Base-by-base conservation (phyloP, 176 grass and related monocot species). In the Canna indica region DNA sequence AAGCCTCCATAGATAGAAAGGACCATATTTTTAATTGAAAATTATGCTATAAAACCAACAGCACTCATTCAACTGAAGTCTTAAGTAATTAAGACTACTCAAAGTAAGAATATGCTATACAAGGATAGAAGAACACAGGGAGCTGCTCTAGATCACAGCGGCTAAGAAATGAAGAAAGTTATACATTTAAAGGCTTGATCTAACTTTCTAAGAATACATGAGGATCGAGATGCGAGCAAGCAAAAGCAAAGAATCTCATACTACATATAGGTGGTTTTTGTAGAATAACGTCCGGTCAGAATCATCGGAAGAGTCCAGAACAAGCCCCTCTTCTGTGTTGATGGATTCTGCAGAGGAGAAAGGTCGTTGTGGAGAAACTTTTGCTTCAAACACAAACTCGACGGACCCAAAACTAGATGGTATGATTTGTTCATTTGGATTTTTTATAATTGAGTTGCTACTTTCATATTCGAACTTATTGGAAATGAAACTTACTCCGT, bases 281-380 rank as follows among this genome's bases (percentile, higher is more conserved):
- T 86, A 94, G 70, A 87, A 85, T 32, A 93, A 73, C 71, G 77
- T 90, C 95, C 95, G 93, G 75, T 99, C 84, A 0, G 84, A 99
- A 77, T 90, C 94, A 74, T 86, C 84, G 0, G 86, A 87, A 13
- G 76, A 80, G 64, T 88, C 33, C 16, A 88, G 77, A 80, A 88
- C 82, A 45, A 84, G 80, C 62, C 84, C 90, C 83, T 99, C 73
- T 59, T 99, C 73, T 59, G 77, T 70, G 66, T 61, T 90, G 47
- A 94, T 84, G 17, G 90, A 93, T 41, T 88, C 86, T 1, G 87
- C 82, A 6, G 67, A 81, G 29, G 77, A 50, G 64, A 75, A 13
- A 16, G 60, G 36, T 44, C 59, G 66, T 22, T 36, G 45, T 71
- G 58, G 33, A 8, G 35, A n/a, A 50, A 70, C 67, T 36, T 29